Conservation (phyloP, 2,329 filamentous ascomycete species). For the Epichloe sibirici region DNA sequence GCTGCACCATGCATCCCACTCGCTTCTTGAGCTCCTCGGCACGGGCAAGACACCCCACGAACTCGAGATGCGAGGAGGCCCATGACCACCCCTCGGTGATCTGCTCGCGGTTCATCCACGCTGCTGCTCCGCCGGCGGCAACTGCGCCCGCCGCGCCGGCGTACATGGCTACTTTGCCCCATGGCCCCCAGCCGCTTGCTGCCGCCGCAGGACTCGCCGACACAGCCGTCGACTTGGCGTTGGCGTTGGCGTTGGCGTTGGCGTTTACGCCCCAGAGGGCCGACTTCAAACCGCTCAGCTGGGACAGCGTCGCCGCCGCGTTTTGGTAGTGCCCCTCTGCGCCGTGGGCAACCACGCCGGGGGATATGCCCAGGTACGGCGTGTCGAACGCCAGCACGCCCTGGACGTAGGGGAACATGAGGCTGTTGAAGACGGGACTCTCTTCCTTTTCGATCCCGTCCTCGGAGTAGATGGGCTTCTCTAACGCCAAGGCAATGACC, state of each 20-base stretch:
- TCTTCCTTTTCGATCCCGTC: constrained; percentile 25
- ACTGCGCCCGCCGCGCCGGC: constrained; percentile 76
- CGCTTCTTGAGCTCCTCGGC: constrained; percentile 69
- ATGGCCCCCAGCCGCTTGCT: constrained; percentile 53
- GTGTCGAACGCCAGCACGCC: constrained; percentile 91
- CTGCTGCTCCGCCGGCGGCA: constrained; percentile 69
- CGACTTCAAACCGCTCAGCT: constrained; percentile 53
- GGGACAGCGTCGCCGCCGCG: constrained; percentile 56
- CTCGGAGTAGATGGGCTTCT: constrained; percentile 38
- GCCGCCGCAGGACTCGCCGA: constrained; percentile 8
- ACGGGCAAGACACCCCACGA: constrained; percentile 80
- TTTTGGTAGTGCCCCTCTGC: constrained; percentile 75
- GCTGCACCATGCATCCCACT: constrained; percentile 52
- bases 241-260: background rate
- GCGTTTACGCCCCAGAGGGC: constrained; percentile 42
- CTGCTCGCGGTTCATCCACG: constrained; percentile 75
- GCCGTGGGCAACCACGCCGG: constrained; percentile 71
- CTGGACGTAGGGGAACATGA: constrained; percentile 91
- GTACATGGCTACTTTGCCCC: constrained; percentile 76
- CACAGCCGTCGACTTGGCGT: background rate
- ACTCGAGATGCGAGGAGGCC: constrained; percentile 85
- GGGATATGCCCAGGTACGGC: constrained; percentile 72
- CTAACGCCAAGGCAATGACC: constrained; percentile 55
- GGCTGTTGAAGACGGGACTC: constrained; percentile 34
- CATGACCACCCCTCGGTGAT: constrained; percentile 66